phyloP scores from a whole-genome alignment of 148 eudicot genomes.

The Camellia granthamiana region DNA sequence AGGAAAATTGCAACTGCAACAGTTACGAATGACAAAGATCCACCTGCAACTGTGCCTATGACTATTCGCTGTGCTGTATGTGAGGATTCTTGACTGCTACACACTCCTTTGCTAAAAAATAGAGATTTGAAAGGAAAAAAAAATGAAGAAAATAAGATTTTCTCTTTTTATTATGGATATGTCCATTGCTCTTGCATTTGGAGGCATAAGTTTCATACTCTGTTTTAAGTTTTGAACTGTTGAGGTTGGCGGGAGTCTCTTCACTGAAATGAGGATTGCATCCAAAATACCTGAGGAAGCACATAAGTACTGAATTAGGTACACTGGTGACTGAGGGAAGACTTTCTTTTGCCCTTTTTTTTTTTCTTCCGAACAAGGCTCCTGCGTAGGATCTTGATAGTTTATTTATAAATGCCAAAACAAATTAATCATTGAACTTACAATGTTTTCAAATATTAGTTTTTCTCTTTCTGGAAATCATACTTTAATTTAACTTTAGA shows the following conservation, averaged over 20 bases:
- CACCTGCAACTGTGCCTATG: conserved; percentile 29
- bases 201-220: conserved; percentile 30
- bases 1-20: conserved; percentile 18
- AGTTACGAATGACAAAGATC: conserved; percentile 18
- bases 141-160: not conserved
- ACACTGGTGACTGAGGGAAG: not conserved
- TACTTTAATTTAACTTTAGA: too few species aligned
- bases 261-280: conserved; percentile 37
- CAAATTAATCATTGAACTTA: too few species aligned
- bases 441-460: too few species aligned
- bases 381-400: too few species aligned
- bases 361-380: too few species aligned
- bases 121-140: not conserved
- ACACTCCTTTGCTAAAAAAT: conserved; percentile 33
- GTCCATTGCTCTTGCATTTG: not conserved
- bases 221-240: conserved; percentile 33
- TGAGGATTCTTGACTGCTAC: conserved; percentile 21
- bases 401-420: too few species aligned
- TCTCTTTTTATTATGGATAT: not conserved
- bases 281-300: conserved; percentile 33
- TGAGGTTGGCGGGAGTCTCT: conserved; percentile 24
- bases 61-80: conserved; percentile 11
- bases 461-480: too few species aligned
- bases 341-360: too few species aligned
- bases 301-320: conserved; percentile 8